Conservation (phyloP, 73 alveolate genomes). For the Vitrella brassicaformis region DNA sequence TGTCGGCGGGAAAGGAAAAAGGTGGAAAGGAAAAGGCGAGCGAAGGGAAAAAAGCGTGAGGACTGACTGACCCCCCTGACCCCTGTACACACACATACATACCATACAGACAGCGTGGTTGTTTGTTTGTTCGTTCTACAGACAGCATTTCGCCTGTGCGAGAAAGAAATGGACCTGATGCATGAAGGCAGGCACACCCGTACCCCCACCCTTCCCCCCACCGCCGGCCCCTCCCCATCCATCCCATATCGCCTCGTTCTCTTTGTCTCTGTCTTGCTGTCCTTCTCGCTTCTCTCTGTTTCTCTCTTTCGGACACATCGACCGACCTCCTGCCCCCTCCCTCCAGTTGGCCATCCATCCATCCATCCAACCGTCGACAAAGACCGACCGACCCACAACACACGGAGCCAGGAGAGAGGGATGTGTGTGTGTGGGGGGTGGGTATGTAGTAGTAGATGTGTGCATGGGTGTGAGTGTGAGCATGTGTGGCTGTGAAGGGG, state of each 20-base stretch:
- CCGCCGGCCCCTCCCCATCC: background rate
- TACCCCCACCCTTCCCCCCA: background rate
- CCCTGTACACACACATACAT: too few species aligned
- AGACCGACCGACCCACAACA: background rate
- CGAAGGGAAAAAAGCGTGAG: background rate
- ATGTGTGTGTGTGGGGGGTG: background rate
- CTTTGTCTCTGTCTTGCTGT: background rate
- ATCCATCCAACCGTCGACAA: background rate
- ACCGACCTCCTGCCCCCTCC: background rate
- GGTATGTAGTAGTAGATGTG: background rate
- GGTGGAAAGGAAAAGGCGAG: too few species aligned
- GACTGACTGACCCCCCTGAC: too few species aligned
- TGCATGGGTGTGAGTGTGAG: too few species aligned
- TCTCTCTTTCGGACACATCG: background rate
- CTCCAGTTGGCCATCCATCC: background rate
- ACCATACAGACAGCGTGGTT: background rate
- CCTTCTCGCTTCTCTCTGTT: background rate
- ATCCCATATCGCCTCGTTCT: background rate
- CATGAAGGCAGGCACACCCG: too few species aligned
- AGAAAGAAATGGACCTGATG: too few species aligned
- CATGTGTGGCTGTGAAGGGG: too few species aligned
- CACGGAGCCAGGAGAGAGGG: background rate
- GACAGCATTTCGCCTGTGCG: background rate
- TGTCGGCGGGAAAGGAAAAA: too few species aligned
- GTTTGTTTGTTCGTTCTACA: background rate